Conservation (phyloP, 768 basidiomycete genomes). For the Boletales sp. region DNA sequence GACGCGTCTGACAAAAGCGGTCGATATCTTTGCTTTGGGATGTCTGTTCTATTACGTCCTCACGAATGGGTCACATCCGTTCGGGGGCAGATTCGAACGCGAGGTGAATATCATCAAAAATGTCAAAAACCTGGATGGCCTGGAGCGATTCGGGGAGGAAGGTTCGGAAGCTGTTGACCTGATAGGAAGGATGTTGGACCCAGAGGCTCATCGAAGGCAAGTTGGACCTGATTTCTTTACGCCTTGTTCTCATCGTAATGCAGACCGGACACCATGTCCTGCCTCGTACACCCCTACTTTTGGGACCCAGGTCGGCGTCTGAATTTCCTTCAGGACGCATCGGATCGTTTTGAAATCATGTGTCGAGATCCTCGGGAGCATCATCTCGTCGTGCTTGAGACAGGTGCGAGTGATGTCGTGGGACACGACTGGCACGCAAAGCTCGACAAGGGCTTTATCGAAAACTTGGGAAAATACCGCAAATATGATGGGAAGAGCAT, state of each 20-base stretch:
- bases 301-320: conserved; percentile 87
- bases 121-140: conserved; percentile 59
- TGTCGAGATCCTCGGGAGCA: conserved; percentile 85
- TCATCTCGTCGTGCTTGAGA: conserved; percentile 72
- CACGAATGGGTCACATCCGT: conserved; percentile 90
- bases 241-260: conserved; percentile 2
- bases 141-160: conserved; percentile 88
- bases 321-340: conserved; percentile 94
- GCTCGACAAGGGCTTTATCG: conserved; percentile 86
- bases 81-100: conserved; percentile 87
- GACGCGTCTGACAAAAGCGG: conserved; percentile 84
- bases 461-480: conserved; percentile 94
- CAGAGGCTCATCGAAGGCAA: conserved; percentile 72
- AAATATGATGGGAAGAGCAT: conserved; percentile 93
- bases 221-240: conserved; percentile 22
- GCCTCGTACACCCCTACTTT: conserved; percentile 92
- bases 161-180: conserved; percentile 87
- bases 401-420: conserved; percentile 63
- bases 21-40: conserved; percentile 95
- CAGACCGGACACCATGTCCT: conserved; percentile 87
- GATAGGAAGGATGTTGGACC: conserved; percentile 73
- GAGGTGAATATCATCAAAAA: conserved; percentile 93
- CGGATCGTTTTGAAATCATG: conserved; percentile 98
- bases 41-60: conserved; percentile 94
- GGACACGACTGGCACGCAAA: conserved; percentile 88